These are phyloP conservation scores for Candida lessepsii DNA, from an alignment of 805 yeast genomes.

Conservation along the genomic window DNA sequence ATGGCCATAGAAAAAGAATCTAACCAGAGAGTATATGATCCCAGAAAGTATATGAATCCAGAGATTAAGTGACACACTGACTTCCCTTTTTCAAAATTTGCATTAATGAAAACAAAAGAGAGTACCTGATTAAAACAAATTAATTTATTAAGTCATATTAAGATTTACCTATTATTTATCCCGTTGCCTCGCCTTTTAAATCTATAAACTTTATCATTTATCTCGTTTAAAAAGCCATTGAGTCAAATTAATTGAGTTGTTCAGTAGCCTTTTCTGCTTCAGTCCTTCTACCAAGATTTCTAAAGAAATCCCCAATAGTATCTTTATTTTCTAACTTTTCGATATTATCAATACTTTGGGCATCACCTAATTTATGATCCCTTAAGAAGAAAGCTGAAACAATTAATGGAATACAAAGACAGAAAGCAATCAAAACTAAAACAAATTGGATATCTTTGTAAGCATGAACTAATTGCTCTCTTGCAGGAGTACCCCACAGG, in stretches of 20 bases:
- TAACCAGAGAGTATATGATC: no score
- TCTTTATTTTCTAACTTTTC: slow-evolving; percentile 9
- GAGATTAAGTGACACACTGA: no score
- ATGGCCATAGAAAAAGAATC: no score
- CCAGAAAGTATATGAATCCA: no score
- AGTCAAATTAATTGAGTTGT: slow-evolving; percentile 1
- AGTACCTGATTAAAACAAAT: no score
- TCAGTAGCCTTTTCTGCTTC: slow-evolving; percentile 8
- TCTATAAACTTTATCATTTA: no score
- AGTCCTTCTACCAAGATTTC: slow-evolving; percentile 4
- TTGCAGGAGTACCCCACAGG: slow-evolving; percentile 64
- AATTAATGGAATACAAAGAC: slow-evolving; percentile 55
- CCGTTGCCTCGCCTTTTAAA: no score
- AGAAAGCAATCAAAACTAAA: slow-evolving; percentile 53
- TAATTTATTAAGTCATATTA: no score
- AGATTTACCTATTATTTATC: no score
- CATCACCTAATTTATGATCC: slow-evolving; percentile 45
- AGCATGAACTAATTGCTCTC: slow-evolving; percentile 55
- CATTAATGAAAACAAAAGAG: no score
- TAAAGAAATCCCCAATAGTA: slow-evolving; percentile 5
- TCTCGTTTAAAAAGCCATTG: no score
- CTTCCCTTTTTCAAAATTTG: no score
- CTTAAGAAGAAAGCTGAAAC: slow-evolving; percentile 47
- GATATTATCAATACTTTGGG: slow-evolving; percentile 21
- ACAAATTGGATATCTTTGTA: slow-evolving; percentile 59